phyloP scores from a whole-genome alignment of 2,329 filamentous ascomycete genomes.

The Trichoderma polysporum region DNA sequence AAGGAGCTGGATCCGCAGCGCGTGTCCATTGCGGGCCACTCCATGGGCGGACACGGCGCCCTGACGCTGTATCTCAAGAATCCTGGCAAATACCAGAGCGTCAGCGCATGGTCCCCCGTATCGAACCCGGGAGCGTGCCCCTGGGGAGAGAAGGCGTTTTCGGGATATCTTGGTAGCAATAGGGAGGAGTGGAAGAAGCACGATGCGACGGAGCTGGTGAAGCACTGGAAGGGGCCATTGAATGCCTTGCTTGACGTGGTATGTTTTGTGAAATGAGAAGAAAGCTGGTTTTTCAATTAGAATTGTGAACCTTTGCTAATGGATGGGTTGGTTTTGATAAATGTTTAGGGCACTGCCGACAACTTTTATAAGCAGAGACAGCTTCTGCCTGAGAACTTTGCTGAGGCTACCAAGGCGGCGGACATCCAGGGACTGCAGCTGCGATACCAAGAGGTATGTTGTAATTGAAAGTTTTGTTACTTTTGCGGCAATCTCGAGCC shows the following conservation, averaged over 20 bases:
- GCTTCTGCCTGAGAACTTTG: slow-evolving; percentile 89
- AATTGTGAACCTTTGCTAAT: no score
- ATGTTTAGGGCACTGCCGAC: slow-evolving; percentile 75
- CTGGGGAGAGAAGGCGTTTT: slow-evolving; percentile 96
- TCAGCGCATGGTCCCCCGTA: slow-evolving; percentile 89
- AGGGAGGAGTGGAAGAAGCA: slow-evolving; percentile 79
- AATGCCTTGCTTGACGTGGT: slow-evolving; percentile 86
- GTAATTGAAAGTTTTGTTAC: not conserved
- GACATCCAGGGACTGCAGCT: slow-evolving; percentile 72
- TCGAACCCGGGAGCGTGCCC: slow-evolving; percentile 80
- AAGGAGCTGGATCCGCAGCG: slow-evolving; percentile 65
- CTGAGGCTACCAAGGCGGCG: slow-evolving; percentile 72
- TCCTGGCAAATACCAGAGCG: slow-evolving; percentile 83
- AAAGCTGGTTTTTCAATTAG: not conserved
- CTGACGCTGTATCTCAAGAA: slow-evolving; percentile 90
- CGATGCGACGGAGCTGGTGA: slow-evolving; percentile 87
- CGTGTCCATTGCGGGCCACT: slow-evolving; percentile 88
- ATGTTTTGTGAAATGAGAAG: slow-evolving; percentile 16
- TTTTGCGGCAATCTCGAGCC: no score
- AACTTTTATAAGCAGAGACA: slow-evolving; percentile 96
- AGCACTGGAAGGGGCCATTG: slow-evolving; percentile 68
- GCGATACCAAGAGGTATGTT: slow-evolving; percentile 72
- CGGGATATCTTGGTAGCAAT: slow-evolving; percentile 81
- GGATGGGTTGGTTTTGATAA: not conserved
- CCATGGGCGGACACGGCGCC: slow-evolving; percentile 96